Evolutionary conservation across 352 stramenopile species (phyloP).

Genomic region (Globisporangium carolinianum): DNA sequence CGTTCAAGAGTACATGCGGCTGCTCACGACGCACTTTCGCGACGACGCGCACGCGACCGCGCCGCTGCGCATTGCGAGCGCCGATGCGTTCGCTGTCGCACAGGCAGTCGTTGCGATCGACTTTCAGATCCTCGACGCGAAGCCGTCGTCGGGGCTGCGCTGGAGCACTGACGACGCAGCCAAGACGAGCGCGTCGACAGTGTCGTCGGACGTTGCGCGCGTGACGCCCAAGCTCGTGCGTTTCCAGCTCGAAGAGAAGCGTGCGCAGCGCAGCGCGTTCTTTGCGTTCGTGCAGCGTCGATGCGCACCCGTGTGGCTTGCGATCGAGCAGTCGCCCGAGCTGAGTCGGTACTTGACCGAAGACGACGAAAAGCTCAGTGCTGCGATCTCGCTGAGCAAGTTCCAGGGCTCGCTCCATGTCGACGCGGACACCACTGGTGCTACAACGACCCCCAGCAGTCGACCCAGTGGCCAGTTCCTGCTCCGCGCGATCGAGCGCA

Average conservation of each 20-base stretch:
- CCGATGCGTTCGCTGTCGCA: constrained; percentile 39
- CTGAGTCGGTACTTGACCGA: constrained; percentile 47
- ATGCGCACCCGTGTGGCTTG: constrained; percentile 52
- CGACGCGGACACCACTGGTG: constrained; percentile 1
- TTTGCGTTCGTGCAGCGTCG: constrained; percentile 60
- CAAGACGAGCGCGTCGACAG: constrained; percentile 1
- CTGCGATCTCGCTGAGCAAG: constrained; percentile 66
- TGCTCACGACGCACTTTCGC: constrained; percentile 56
- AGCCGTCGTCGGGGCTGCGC: constrained; percentile 70
- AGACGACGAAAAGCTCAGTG: constrained; percentile 72
- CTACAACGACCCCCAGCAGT: neutral
- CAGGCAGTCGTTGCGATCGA: constrained; percentile 53
- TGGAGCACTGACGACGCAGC: constrained; percentile 43
- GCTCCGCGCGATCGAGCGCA: constrained; percentile 67
- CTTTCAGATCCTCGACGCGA: constrained; percentile 75
- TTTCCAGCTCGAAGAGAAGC: constrained; percentile 82
- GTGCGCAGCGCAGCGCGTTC: constrained; percentile 46
- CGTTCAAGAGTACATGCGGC: constrained; percentile 50
- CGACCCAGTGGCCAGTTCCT: constrained; percentile 53
- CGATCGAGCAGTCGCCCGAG: constrained; percentile 44
- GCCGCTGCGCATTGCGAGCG: constrained; percentile 32
- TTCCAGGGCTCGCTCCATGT: constrained; percentile 60
- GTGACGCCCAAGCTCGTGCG: constrained; percentile 81
- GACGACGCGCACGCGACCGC: constrained; percentile 34
- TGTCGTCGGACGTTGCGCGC: constrained; percentile 11